Evolutionary conservation across 495 filamentous ascomycete species (phyloP).

Genomic region (Annulohypoxylon bovei): DNA sequence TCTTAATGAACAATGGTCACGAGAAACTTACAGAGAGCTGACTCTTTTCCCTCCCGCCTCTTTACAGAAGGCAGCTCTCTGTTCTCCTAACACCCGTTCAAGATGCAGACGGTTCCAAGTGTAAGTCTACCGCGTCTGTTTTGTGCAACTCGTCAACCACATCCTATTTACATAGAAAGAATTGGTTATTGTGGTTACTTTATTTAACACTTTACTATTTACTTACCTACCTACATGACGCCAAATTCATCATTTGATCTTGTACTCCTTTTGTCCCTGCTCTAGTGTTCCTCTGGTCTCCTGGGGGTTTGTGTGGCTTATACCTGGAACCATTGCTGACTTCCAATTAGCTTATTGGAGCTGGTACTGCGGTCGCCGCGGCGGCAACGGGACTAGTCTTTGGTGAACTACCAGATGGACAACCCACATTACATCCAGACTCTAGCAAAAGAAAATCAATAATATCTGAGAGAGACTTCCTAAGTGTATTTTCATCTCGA

Average conservation of each 20-base stretch:
- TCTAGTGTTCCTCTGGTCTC: background rate
- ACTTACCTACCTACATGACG: background rate
- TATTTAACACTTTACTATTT: slow-evolving; percentile 1
- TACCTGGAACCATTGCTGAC: slow-evolving; percentile 31
- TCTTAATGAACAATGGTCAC: slow-evolving; percentile 48
- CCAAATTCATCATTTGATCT: background rate
- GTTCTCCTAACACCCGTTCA: slow-evolving; percentile 53
- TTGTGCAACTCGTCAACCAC: slow-evolving; percentile 4
- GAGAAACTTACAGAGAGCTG: slow-evolving; percentile 46
- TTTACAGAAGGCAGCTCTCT: slow-evolving; percentile 50
- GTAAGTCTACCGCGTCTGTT: slow-evolving; percentile 57
- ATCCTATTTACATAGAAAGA: slow-evolving; percentile 10
- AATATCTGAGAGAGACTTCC: slow-evolving; percentile 52
- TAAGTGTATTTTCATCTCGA: slow-evolving; percentile 51
- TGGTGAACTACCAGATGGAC: slow-evolving; percentile 53
- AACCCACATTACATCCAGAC: slow-evolving; percentile 23
- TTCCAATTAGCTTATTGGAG: slow-evolving; percentile 62
- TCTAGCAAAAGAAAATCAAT: slow-evolving; percentile 58
- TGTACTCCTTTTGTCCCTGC: background rate
- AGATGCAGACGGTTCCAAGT: slow-evolving; percentile 72
- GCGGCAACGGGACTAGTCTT: slow-evolving; percentile 66
- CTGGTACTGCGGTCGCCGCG: slow-evolving; percentile 67
- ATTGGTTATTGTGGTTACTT: background rate
- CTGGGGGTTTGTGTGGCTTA: slow-evolving; percentile 15
- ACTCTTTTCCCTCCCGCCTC: slow-evolving; percentile 50